These are phyloP conservation scores for Prototheca wickerhamii DNA, from an alignment of 163 green algal genomes.

Conservation along the genomic window DNA sequence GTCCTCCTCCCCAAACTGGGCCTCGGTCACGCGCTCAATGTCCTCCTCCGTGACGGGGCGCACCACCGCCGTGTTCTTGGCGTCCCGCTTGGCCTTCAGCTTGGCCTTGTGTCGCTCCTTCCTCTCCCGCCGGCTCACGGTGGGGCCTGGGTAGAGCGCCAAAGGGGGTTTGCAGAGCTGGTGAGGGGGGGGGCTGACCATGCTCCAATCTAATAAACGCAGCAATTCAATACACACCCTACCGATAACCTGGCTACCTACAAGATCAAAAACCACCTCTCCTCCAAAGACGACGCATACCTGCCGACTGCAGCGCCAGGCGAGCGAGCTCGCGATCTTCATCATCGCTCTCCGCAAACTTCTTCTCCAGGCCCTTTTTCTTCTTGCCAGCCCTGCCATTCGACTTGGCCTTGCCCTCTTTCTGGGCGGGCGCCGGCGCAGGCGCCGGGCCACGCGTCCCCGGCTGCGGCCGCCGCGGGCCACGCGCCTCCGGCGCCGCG, in stretches of 20 bases:
- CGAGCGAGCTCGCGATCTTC: conserved; percentile 81
- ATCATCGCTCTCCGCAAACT: conserved; percentile 84
- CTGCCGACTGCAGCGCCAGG: conserved; percentile 56
- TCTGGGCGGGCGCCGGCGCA: conserved; percentile 7
- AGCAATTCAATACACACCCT: neutral
- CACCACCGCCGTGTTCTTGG: neutral
- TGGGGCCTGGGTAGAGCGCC: neutral
- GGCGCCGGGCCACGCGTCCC: conserved; percentile 26
- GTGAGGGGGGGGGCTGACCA: neutral
- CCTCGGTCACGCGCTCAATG: conserved; percentile 16
- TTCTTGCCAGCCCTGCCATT: conserved; percentile 11
- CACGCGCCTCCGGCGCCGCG: neutral
- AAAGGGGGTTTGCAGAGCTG: neutral
- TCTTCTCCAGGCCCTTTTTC: conserved; percentile 61
- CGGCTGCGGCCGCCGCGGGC: neutral
- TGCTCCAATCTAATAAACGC: neutral
- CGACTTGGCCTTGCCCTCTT: neutral
- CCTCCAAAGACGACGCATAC: conserved; percentile 5
- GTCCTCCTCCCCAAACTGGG: neutral
- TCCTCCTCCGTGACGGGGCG: conserved; percentile 21
- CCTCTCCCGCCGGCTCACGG: conserved; percentile 28
- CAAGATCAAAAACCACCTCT: neutral
- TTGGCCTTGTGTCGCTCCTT: conserved; percentile 48
- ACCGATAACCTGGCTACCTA: neutral
- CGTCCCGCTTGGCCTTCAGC: conserved; percentile 49